A percentile compares a stretch with the other conserved stretches of the same genome.
phyloP scores from a whole-genome alignment of 2,329 filamentous ascomycete species.

The Cercospora brassicicola region DNA sequence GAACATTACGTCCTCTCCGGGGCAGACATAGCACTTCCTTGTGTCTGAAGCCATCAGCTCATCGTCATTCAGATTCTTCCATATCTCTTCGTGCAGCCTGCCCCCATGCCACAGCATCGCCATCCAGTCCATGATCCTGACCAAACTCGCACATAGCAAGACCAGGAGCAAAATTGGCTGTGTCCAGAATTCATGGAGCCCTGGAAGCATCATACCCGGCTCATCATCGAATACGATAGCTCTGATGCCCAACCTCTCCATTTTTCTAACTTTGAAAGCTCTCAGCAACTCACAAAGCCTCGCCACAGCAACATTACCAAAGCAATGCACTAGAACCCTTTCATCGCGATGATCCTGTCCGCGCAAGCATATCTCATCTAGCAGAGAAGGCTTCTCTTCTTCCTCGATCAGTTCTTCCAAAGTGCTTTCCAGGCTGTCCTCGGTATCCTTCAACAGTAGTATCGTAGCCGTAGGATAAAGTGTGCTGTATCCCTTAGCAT shows the following conservation, averaged over 20 bases:
- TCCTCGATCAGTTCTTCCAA: slow-evolving; percentile 20
- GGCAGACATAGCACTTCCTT: slow-evolving; percentile 33
- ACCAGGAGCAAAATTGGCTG: slow-evolving; percentile 16
- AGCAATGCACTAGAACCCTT: slow-evolving; percentile 31
- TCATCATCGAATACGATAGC: slow-evolving; percentile 32
- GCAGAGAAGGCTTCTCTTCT: slow-evolving; percentile 15
- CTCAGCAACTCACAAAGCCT: slow-evolving; percentile 30
- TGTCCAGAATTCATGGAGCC: background rate
- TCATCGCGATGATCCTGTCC: background rate
- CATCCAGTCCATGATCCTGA: background rate
- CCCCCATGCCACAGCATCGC: background rate
- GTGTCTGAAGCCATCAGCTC: slow-evolving; percentile 25
- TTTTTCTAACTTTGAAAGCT: slow-evolving; percentile 31
- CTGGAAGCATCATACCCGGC: slow-evolving; percentile 23
- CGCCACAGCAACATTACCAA: slow-evolving; percentile 30
- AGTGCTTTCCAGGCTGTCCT: slow-evolving; percentile 14
- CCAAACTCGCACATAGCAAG: slow-evolving; percentile 12
- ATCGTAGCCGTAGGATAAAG: slow-evolving; percentile 33
- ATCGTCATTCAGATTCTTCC: slow-evolving; percentile 29
- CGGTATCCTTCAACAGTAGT: slow-evolving; percentile 23
- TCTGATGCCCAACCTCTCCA: slow-evolving; percentile 21
- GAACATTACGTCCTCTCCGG: slow-evolving; percentile 34
- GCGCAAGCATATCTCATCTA: background rate
- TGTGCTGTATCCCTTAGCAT: slow-evolving; percentile 30
- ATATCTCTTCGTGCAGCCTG: slow-evolving; percentile 13